Conservation (phyloP, 306 rosid species). For the Parietaria judaica region DNA sequence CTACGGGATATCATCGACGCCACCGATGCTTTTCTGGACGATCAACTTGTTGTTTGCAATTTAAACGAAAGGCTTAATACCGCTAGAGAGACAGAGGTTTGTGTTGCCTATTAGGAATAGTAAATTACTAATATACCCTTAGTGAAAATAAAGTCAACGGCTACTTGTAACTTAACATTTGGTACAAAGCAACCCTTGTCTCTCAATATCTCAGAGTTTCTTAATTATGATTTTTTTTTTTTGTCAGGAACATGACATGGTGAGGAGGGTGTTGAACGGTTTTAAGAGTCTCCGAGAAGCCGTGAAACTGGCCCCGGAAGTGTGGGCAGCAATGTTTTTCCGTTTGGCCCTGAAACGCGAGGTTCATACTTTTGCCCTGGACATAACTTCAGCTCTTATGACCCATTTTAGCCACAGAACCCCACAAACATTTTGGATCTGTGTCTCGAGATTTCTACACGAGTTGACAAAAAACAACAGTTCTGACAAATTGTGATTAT, state of each 20-base stretch:
- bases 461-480: slow-evolving; percentile 27
- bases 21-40: slow-evolving; percentile 56
- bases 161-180: too few species aligned
- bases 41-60: slow-evolving; percentile 43
- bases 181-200: too few species aligned
- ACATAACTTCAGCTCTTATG: slow-evolving; percentile 47
- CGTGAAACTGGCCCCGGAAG: slow-evolving; percentile 65
- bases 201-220: too few species aligned
- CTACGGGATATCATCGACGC: slow-evolving; percentile 65
- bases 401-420: slow-evolving; percentile 44
- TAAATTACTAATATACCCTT: too few species aligned
- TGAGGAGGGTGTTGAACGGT: slow-evolving; percentile 49
- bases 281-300: slow-evolving; percentile 51
- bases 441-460: slow-evolving; percentile 63
- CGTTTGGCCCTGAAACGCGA: slow-evolving; percentile 69
- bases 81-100: slow-evolving; percentile 44
- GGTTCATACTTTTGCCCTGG: slow-evolving; percentile 60
- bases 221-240: not conserved
- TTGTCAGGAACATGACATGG: slow-evolving; percentile 51
- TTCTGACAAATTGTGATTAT: slow-evolving; percentile 15
- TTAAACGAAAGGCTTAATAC: slow-evolving; percentile 34
- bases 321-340: slow-evolving; percentile 73
- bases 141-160: too few species aligned
- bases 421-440: slow-evolving; percentile 55
- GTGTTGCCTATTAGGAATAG: not conserved